A percentile compares a stretch with the other conserved stretches of the same genome.
These are phyloP conservation scores for Fusarium verticillioides DNA, from an alignment of 2,329 filamentous ascomycete genomes.

Conservation along the genomic window DNA sequence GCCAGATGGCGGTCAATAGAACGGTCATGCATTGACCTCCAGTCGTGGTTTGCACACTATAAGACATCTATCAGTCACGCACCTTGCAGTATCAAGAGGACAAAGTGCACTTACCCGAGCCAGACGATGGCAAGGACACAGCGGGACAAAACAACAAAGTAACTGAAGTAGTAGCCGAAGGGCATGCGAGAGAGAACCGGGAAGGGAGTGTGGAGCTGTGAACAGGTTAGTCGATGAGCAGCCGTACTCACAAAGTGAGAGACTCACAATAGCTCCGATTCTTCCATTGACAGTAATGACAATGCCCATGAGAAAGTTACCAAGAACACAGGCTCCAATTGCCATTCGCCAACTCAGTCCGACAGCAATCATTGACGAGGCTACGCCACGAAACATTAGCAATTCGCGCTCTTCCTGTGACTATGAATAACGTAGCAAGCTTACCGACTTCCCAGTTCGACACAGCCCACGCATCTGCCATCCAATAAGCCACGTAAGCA, in stretches of 20 bases:
- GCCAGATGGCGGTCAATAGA: conserved; percentile 7
- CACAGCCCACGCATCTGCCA: conserved; percentile 14
- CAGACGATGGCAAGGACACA: conserved; percentile 14
- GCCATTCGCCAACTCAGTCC: conserved; percentile 14
- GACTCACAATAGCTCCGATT: conserved; percentile 11
- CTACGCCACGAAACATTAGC: neutral
- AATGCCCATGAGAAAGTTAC: conserved; percentile 10
- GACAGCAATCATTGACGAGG: conserved; percentile 9
- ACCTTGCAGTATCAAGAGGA: neutral
- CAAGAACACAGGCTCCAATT: conserved; percentile 11
- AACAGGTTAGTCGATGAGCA: neutral
- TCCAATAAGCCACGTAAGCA: conserved; percentile 11
- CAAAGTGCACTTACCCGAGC: neutral
- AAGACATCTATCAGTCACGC: neutral
- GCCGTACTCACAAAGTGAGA: neutral
- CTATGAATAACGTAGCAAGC: neutral
- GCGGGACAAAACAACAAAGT: conserved; percentile 10
- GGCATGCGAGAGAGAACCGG: conserved; percentile 10
- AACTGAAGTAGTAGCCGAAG: conserved; percentile 12
- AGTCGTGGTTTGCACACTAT: conserved; percentile 7
- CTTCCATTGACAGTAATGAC: conserved; percentile 9
- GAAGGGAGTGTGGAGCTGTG: conserved; percentile 6
- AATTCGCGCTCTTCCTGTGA: neutral
- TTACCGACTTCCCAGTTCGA: conserved; percentile 18
- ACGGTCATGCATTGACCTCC: conserved; percentile 18